Evolutionary conservation across 768 basidiomycete genomes (phyloP).

Genomic region (Agrocybe praecox): DNA sequence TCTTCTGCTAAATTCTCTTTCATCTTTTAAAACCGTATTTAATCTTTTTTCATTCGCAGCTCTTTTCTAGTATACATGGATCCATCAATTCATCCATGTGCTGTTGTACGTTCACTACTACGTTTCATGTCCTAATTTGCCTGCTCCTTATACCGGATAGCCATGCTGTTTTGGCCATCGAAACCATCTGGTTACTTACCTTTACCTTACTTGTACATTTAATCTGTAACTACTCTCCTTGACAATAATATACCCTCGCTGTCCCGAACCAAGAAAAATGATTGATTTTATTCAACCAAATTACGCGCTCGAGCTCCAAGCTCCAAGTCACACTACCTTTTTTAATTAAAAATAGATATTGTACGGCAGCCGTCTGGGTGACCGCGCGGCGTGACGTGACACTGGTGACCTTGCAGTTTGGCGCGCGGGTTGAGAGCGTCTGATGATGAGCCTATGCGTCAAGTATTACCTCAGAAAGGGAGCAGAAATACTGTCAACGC

Average conservation of each 20-base stretch:
- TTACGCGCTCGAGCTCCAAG: too few relatives aligned
- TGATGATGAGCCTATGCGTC: too few relatives aligned
- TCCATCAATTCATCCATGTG: background rate
- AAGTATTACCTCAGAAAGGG: too few relatives aligned
- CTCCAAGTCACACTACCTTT: too few relatives aligned
- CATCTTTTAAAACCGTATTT: background rate
- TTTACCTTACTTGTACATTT: conserved; percentile 17
- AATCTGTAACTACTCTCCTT: background rate
- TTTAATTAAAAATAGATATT: too few relatives aligned
- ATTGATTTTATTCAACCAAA: too few relatives aligned
- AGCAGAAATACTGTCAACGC: too few relatives aligned
- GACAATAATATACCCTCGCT: background rate
- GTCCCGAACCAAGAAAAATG: background rate
- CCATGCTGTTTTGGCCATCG: background rate
- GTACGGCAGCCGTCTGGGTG: too few relatives aligned
- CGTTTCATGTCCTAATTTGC: background rate
- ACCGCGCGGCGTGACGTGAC: too few relatives aligned
- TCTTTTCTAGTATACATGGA: background rate
- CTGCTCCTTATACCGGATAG: background rate
- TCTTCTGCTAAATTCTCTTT: conserved; percentile 1
- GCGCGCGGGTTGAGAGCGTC: too few relatives aligned
- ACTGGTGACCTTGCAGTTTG: too few relatives aligned
- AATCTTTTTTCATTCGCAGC: background rate
- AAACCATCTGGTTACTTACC: background rate
- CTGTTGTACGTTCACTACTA: background rate